Percentiles rank a stretch among this genome's conserved stretches.
These are phyloP conservation scores for Plasmodium blacklocki DNA, from an alignment of 169 alveolate genomes.

Conservation along the genomic window DNA sequence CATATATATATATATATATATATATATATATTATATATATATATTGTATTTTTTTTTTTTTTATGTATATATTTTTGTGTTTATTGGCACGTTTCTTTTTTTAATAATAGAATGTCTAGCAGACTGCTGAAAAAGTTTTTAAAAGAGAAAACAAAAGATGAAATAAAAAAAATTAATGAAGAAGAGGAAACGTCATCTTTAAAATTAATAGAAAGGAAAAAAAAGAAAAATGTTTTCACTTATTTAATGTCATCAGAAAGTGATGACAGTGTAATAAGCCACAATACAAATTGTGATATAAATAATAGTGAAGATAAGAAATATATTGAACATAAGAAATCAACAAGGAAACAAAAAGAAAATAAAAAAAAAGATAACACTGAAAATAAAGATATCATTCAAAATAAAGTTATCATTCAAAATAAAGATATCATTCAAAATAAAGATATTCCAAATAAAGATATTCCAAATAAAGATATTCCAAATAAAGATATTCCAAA, in stretches of 20 bases:
- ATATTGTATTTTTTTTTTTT: too few species aligned
- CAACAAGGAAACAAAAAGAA: background rate
- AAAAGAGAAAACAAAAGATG: slow-evolving; percentile 59
- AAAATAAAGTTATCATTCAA: background rate
- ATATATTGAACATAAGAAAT: background rate
- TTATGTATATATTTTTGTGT: too few species aligned
- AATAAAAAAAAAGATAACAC: background rate
- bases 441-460: background rate
- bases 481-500: too few species aligned
- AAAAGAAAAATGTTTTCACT: slow-evolving; percentile 32
- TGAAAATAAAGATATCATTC: background rate
- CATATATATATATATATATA: too few species aligned
- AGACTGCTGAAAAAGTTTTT: slow-evolving; percentile 34
- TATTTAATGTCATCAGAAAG: slow-evolving; percentile 20
- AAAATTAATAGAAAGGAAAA: slow-evolving; percentile 24
- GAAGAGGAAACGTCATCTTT: background rate
- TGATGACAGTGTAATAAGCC: background rate
- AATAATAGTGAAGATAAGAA: background rate
- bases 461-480: too few species aligned
- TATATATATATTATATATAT: too few species aligned
- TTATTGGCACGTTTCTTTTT: background rate
- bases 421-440: background rate
- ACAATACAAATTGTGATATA: background rate
- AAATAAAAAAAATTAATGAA: slow-evolving; percentile 34
- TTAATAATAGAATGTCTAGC: slow-evolving; percentile 59